Evolutionary conservation across 352 stramenopile species (phyloP).

Genomic region (Thraustotheca clavata): DNA sequence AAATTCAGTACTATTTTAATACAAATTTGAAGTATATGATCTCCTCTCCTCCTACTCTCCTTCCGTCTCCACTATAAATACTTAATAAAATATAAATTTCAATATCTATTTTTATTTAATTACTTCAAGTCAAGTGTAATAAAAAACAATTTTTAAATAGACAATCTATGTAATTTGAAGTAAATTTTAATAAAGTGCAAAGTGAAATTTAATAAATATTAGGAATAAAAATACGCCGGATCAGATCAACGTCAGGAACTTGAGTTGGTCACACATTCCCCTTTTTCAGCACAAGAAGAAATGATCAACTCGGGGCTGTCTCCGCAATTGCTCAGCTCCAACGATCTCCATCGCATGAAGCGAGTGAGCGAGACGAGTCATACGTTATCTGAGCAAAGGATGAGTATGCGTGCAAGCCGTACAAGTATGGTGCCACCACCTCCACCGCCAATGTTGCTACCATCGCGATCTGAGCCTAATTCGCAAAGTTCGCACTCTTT

Average conservation of each 20-base stretch:
- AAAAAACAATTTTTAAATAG: too few relatives aligned
- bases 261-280: not conserved
- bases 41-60: too few relatives aligned
- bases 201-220: too few relatives aligned
- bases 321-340: conserved; percentile 10
- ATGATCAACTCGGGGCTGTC: not conserved
- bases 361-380: conserved; percentile 17
- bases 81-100: too few relatives aligned
- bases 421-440: not conserved
- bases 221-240: not conserved
- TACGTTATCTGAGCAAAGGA: not conserved
- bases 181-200: too few relatives aligned
- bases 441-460: conserved; percentile 1
- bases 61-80: too few relatives aligned
- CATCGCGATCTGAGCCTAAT: not conserved
- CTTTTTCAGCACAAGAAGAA: not conserved
- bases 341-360: conserved; percentile 20
- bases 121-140: too few relatives aligned
- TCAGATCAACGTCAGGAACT: not conserved
- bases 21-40: too few relatives aligned
- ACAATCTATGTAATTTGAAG: too few relatives aligned
- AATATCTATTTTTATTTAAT: too few relatives aligned
- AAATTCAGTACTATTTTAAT: too few relatives aligned
- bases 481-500: not conserved
- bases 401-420: conserved; percentile 1